Conservation (phyloP, 495 filamentous ascomycete genomes). For the Eremomyces bilateralis region DNA sequence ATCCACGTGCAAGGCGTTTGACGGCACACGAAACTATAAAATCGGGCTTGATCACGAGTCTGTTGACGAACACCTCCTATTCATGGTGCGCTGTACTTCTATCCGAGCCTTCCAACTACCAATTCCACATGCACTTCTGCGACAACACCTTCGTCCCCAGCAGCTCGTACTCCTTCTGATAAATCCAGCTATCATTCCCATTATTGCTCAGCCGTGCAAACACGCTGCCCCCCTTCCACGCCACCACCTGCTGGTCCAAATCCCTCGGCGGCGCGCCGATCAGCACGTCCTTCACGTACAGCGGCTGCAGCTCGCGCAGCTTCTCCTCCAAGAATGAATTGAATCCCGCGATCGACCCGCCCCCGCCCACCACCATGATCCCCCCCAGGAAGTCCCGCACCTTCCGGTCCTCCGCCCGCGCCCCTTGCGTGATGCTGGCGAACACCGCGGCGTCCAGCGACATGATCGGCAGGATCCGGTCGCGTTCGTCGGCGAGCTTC, state of each 20-base stretch:
- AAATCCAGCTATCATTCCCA: constrained; percentile 82
- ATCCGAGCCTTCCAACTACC: constrained; percentile 16
- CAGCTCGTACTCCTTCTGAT: constrained; percentile 67
- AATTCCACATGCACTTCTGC: constrained; percentile 77
- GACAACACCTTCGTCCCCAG: constrained; percentile 57
- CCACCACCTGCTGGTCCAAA: constrained; percentile 81
- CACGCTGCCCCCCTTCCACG: constrained; percentile 94
- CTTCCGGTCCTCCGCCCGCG: constrained; percentile 76
- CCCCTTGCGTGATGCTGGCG: constrained; percentile 66
- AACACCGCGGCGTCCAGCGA: constrained; percentile 79
- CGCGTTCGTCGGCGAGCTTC: constrained; percentile 39
- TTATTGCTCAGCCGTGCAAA: constrained; percentile 73
- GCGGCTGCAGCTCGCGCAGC: constrained; percentile 44
- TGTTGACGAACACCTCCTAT: no score
- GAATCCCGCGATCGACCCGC: constrained; percentile 57
- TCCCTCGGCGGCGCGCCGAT: constrained; percentile 76
- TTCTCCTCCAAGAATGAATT: constrained; percentile 59
- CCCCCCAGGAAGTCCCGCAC: constrained; percentile 75
- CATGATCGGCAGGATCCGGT: constrained; percentile 58
- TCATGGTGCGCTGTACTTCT: no score
- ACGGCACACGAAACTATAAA: no score
- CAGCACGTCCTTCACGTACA: constrained; percentile 59
- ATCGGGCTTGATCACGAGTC: no score
- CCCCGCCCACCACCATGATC: constrained; percentile 92
- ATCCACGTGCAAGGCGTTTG: no score